phyloP scores from a whole-genome alignment of 208 protist species.

The Crithidia brevicula region DNA sequence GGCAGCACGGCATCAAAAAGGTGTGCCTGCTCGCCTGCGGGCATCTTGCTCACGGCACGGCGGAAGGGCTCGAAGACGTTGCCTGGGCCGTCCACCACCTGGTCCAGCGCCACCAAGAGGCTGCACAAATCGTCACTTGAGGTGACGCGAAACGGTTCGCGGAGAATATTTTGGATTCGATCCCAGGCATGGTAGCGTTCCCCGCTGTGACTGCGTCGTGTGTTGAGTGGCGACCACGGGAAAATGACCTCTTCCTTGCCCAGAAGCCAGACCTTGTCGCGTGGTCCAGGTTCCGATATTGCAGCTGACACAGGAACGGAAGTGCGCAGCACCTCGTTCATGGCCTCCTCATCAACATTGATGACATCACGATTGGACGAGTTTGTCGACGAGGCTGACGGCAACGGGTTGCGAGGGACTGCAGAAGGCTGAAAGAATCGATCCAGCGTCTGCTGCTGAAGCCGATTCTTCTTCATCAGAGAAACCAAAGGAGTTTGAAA shows the following conservation, averaged over 20 bases:
- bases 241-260: slow-evolving; percentile 39
- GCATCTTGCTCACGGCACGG: slow-evolving; percentile 31
- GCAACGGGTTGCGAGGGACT: neutral
- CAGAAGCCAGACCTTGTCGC: neutral
- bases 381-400: neutral
- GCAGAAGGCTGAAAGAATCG: slow-evolving; percentile 8
- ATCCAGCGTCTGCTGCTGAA: slow-evolving; percentile 17
- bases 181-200: slow-evolving; percentile 27
- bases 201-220: neutral
- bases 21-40: slow-evolving; percentile 21
- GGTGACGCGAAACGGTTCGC: neutral
- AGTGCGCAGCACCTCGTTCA: slow-evolving; percentile 3
- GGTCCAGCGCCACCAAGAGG: slow-evolving; percentile 33
- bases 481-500: too few relatives aligned
- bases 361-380: neutral
- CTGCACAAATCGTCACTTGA: slow-evolving; percentile 33
- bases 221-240: slow-evolving; percentile 39
- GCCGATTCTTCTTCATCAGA: slow-evolving; percentile 14
- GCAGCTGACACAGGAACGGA: neutral
- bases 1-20: slow-evolving; percentile 62
- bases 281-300: neutral
- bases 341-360: slow-evolving; percentile 16
- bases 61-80: slow-evolving; percentile 32
- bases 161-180: slow-evolving; percentile 29
- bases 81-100: neutral